Base-by-base conservation (phyloP, 108 stramenopile species). In the Fragilaria radians region DNA sequence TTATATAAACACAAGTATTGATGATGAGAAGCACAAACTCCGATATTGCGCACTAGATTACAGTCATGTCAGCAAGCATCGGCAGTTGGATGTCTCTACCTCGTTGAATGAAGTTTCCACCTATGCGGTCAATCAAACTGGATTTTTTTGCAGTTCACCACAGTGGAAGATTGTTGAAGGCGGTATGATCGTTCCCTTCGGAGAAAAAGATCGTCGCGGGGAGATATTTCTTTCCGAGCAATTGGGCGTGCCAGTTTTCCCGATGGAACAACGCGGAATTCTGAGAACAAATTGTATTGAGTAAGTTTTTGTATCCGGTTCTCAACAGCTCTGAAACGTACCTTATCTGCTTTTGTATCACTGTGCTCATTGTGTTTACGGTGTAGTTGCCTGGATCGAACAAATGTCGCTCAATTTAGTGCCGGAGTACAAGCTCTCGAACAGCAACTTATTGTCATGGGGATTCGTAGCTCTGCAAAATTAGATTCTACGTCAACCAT, bases 241-340 rank as follows among this genome's bases (percentile, higher is more conserved):
- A 28, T 57, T 94, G n/a, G 92, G 89, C 21, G 69, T 88, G 27
- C 83, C 85, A 19, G 79, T 85, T n/a, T 89, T 91, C 61, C 83
- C 93, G 17, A 85, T 94, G 93, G 93, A 94, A 68, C 97, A 99
- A 63, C 72, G 74, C 14, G 98, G 98, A 18, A 93, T 99, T 42
- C 70, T 98, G 19, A 76, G 98, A 53, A 98, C 96, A 0, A 99
- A 99, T 69, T 99, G 98, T 66, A 96, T 99, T 57, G 98, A 99
- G 83, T 84, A 64, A 78, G 83, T 93, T 52, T 22, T 11, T 50
- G n/a, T n/a, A n/a, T n/a, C n/a, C n/a, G n/a, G n/a, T n/a, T n/a
- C n/a, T n/a, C 18, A n/a, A n/a, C n/a, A n/a, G n/a, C n/a, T n/a
- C n/a, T n/a, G n/a, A n/a, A n/a, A n/a, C n/a, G n/a, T n/a, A n/a